Conservation (phyloP, 2,329 filamentous ascomycete genomes). For the Aspergillus fumigatus region DNA sequence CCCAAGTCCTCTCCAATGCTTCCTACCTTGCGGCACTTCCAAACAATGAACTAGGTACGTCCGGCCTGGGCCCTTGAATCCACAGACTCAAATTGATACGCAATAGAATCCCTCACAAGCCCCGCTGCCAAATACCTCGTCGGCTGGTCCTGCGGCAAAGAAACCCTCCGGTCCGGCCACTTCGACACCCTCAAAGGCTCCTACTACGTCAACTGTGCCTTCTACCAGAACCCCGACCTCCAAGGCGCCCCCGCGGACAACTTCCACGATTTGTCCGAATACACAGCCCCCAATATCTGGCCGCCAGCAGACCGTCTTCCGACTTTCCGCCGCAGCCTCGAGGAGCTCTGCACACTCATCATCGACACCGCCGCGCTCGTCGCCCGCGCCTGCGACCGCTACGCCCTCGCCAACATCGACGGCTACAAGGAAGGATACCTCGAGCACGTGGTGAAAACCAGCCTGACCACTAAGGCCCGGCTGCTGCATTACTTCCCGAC, state of each 20-base stretch:
- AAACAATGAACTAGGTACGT: slow-evolving; percentile 62
- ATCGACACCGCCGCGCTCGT: slow-evolving; percentile 88
- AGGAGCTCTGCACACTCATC: slow-evolving; percentile 73
- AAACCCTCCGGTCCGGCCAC: slow-evolving; percentile 57
- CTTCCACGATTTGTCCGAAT: slow-evolving; percentile 67
- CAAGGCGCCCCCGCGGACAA: slow-evolving; percentile 34
- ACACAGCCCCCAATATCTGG: slow-evolving; percentile 88
- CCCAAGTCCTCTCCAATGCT: slow-evolving; percentile 73
- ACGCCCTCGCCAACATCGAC: slow-evolving; percentile 71
- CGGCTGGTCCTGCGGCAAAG: slow-evolving; percentile 62
- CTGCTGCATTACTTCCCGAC: slow-evolving; percentile 86
- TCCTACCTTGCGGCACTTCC: slow-evolving; percentile 85
- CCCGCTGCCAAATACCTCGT: slow-evolving; percentile 55
- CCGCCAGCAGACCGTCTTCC: slow-evolving; percentile 65
- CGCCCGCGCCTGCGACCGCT: slow-evolving; percentile 82
- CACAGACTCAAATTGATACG: not conserved
- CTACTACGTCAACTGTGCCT: slow-evolving; percentile 61
- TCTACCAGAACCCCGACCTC: slow-evolving; percentile 41
- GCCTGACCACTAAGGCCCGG: slow-evolving; percentile 83
- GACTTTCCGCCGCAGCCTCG: slow-evolving; percentile 68
- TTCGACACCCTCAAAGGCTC: slow-evolving; percentile 62
- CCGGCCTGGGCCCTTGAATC: not conserved
- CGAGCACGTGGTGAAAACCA: slow-evolving; percentile 79
- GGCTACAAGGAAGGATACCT: slow-evolving; percentile 75
- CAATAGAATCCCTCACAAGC: slow-evolving; percentile 38